Evolutionary conservation across 177 flowering plant genomes (phyloP).

Genomic region (Vitis hybrid): DNA sequence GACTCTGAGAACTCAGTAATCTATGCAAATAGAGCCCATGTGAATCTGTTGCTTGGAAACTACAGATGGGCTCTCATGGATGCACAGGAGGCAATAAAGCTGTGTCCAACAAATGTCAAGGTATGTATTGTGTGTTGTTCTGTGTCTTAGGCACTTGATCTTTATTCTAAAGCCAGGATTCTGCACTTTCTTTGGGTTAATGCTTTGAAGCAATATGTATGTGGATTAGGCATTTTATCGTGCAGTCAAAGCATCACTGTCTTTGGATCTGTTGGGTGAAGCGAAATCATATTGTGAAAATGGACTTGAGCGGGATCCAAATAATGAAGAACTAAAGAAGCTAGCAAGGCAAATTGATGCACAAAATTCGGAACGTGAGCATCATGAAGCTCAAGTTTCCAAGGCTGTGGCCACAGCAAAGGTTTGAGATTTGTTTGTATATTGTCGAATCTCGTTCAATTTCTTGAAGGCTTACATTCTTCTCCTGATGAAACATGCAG

Average conservation of each 20-base stretch:
- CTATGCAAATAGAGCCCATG: slow-evolving; percentile 91
- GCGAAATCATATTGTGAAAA: slow-evolving; percentile 55
- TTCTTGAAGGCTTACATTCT: slow-evolving; percentile 3
- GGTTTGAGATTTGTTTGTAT: slow-evolving; percentile 35
- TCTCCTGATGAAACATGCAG: slow-evolving; percentile 39
- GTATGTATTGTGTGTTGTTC: slow-evolving; percentile 24
- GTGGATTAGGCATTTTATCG: slow-evolving; percentile 76
- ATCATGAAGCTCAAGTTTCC: slow-evolving; percentile 57
- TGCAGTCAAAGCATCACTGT: slow-evolving; percentile 81
- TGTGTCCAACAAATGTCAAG: slow-evolving; percentile 70
- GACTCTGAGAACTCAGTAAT: slow-evolving; percentile 67
- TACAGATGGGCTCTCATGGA: slow-evolving; percentile 75
- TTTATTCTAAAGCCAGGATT: neutral
- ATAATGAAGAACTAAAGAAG: slow-evolving; percentile 77
- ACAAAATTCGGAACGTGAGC: slow-evolving; percentile 48
- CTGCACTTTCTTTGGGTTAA: neutral
- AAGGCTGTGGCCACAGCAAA: slow-evolving; percentile 62
- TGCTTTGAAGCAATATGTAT: neutral
- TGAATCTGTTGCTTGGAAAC: slow-evolving; percentile 82
- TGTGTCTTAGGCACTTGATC: neutral
- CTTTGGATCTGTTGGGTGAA: slow-evolving; percentile 66
- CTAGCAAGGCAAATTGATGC: slow-evolving; percentile 45
- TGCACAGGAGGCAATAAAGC: slow-evolving; percentile 78
- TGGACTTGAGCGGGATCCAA: slow-evolving; percentile 60
- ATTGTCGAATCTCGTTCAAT: neutral